A percentile compares a stretch with the other conserved stretches of the same genome.
These are phyloP conservation scores for Chlorella sp. DNA, from an alignment of 139 green algal genomes.

Conservation along the genomic window DNA sequence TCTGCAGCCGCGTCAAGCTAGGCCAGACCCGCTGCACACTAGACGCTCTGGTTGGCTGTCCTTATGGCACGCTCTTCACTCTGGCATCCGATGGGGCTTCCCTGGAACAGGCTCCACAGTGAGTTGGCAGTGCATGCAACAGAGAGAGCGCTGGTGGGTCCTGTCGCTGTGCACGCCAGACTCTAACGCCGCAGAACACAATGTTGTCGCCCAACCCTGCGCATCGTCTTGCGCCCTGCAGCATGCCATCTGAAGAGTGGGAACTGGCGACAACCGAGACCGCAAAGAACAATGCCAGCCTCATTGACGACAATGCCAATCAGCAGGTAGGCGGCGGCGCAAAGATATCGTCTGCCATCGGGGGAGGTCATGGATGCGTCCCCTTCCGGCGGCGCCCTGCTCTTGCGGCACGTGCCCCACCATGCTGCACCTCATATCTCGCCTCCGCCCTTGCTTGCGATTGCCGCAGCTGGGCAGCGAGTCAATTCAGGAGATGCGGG, in stretches of 20 bases:
- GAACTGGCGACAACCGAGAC: not conserved
- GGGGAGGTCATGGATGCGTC: not conserved
- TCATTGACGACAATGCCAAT: constrained; percentile 2
- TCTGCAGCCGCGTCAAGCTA: constrained; percentile 57
- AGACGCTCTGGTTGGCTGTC: constrained; percentile 55
- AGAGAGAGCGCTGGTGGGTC: not conserved
- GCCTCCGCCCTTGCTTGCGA: not conserved
- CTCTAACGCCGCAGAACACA: not conserved
- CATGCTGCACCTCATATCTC: constrained; percentile 50
- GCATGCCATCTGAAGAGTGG: constrained; percentile 13
- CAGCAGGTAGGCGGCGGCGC: not conserved
- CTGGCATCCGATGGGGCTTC: constrained; percentile 32
- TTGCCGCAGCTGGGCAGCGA: not conserved
- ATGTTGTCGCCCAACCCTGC: not conserved
- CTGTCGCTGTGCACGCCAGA: not conserved
- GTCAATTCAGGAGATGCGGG: constrained; percentile 29
- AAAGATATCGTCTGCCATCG: not conserved
- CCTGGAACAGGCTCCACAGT: constrained; percentile 19
- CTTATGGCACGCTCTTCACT: constrained; percentile 64
- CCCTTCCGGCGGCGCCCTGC: not conserved
- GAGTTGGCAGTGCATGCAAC: not conserved
- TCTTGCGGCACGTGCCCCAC: constrained; percentile 29
- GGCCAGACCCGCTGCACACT: constrained; percentile 35
- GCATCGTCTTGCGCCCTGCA: not conserved
- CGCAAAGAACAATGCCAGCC: constrained; percentile 11